Percentiles rank a stretch among this genome's conserved stretches.
Conservation (phyloP, 805 yeast genomes). For the Wickerhamiella australiensis region DNA sequence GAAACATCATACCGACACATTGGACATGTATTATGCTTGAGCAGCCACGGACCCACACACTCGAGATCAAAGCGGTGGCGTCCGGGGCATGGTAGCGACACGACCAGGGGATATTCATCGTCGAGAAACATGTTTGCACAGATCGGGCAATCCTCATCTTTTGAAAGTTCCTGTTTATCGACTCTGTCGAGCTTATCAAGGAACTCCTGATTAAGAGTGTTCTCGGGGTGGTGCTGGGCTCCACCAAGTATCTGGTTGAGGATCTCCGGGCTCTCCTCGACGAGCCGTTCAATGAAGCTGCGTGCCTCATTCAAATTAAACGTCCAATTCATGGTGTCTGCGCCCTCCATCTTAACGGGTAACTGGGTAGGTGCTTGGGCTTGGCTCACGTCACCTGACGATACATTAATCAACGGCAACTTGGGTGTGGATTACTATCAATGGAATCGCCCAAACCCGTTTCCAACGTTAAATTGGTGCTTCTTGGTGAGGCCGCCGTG, state of each 20-base stretch:
- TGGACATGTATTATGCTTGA: conserved; percentile 53
- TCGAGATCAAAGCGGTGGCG: conserved; percentile 76
- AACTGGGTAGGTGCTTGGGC: neutral
- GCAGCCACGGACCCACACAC: conserved; percentile 83
- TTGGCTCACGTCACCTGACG: neutral
- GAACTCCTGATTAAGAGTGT: conserved; percentile 36
- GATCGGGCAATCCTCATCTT: conserved; percentile 63
- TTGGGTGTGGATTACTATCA: neutral
- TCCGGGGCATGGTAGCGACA: conserved; percentile 53
- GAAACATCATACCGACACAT: conserved; percentile 67
- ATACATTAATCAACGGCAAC: neutral
- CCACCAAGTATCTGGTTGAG: neutral
- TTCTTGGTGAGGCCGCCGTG: conserved; percentile 95
- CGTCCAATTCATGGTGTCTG: neutral
- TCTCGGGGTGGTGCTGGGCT: neutral
- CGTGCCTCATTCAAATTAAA: neutral
- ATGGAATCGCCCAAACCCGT: conserved; percentile 32
- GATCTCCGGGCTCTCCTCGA: neutral
- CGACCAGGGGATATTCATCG: conserved; percentile 70
- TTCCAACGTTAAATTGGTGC: conserved; percentile 75
- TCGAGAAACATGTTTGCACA: conserved; percentile 63
- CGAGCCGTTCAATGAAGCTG: neutral
- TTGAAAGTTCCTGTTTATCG: conserved; percentile 32
- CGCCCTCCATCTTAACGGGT: neutral
- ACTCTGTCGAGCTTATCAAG: conserved; percentile 71